Evolutionary conservation across 345 rosid genomes (phyloP), one percentile per base, ranked within the genome.

Genomic region (Eucalyptus leucophloia): DNA sequence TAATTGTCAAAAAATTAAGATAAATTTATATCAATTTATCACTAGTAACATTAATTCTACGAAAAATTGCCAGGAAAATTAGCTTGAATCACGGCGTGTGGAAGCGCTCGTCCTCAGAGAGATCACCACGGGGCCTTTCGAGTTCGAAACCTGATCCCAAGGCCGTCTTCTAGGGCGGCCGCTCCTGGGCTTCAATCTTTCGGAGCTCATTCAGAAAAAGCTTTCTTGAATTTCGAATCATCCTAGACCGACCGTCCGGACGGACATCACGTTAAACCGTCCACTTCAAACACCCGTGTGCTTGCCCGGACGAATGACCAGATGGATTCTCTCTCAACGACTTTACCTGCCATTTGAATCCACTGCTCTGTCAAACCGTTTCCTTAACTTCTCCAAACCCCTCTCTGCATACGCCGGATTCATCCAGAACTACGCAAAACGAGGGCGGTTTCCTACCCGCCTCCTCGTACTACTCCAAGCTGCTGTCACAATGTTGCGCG

Each of bases 401-500:
- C 85, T 45, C 21, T 12, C 8, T 8, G 58, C 83, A 6, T 72
- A 67, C 42, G 1, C 89, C 12, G 83, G 80, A 28, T 19, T n/a
- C 82, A 28, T 65, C 54, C 82, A 51, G 56, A 65, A 65, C 4
- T 4, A 11, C 7, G 28, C 89, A 14, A 19, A 26, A 13, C 89
- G 54, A 88, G 12, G 30, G 42, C 49, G 13, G 49, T 77, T 58
- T 83, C 23, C 2, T 85, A 0, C 88, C 92, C 49, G 56, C 88
- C 88, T 86, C 92, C 49, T 58, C 86, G 17, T 49, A 88, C 14
- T 91, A 67, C 91, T 89, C 93, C 42, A 93, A 91, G 54, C 94
- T 94, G 60, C 87, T 95, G 7, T 91, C 94, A 2, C 91, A 91
- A 91, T 94, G 94, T 89, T 91, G 92, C 32, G 88, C 90, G 58